Percentiles rank a stretch among this genome's conserved stretches.
phyloP scores from a whole-genome alignment of 2,329 filamentous ascomycete species.

The Trichoderma atroviride region DNA sequence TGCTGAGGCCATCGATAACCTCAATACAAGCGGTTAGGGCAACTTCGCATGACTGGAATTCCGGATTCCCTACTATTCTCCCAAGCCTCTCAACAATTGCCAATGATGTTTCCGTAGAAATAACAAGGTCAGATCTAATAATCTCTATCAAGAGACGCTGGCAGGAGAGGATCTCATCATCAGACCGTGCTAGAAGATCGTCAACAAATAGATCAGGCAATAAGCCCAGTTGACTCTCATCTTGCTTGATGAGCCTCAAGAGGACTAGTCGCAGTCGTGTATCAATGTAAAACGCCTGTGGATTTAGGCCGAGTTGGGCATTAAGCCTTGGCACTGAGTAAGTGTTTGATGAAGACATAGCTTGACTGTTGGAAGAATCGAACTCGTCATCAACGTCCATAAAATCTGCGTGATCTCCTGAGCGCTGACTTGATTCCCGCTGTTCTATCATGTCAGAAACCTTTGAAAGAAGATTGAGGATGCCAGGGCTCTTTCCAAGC shows the following conservation, averaged over 20 bases:
- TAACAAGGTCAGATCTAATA: constrained; percentile 56
- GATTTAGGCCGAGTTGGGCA: constrained; percentile 45
- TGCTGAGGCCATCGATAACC: constrained; percentile 64
- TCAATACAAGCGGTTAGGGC: constrained; percentile 69
- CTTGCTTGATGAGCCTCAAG: constrained; percentile 47
- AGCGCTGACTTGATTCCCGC: constrained; percentile 31
- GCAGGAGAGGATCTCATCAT: constrained; percentile 58
- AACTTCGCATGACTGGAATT: constrained; percentile 74
- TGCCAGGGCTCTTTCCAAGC: constrained; percentile 42
- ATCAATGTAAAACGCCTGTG: constrained; percentile 52
- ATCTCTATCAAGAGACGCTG: constrained; percentile 55
- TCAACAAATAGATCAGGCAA: constrained; percentile 56
- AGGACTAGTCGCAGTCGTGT: constrained; percentile 51
- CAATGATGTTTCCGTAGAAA: constrained; percentile 50
- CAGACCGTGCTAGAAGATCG: constrained; percentile 50
- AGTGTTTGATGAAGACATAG: constrained; percentile 41
- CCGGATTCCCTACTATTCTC: constrained; percentile 55
- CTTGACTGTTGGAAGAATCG: constrained; percentile 60
- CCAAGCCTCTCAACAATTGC: constrained; percentile 56
- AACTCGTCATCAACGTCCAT: constrained; percentile 72
- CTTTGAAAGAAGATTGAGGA: constrained; percentile 49
- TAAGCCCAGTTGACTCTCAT: constrained; percentile 50
- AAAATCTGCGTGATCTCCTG: constrained; percentile 49
- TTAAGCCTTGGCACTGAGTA: constrained; percentile 52
- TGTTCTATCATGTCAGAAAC: constrained; percentile 39